A percentile compares a stretch with the other conserved stretches of the same genome.
phyloP scores from a whole-genome alignment of 306 rosid species.

The Dryas octopetala region DNA sequence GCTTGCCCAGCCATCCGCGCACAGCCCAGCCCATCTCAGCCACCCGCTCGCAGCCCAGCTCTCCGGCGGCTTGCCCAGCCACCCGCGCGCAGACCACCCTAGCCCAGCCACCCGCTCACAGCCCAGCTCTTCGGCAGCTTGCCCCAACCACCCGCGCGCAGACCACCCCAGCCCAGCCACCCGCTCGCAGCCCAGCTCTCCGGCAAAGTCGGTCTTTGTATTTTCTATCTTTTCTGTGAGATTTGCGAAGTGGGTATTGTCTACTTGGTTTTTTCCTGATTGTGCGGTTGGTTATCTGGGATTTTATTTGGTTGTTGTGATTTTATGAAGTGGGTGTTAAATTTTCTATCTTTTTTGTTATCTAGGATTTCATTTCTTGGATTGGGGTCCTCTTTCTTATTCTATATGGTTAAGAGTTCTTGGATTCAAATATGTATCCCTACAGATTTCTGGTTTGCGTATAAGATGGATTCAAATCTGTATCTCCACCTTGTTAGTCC shows the following conservation, averaged over 20 bases:
- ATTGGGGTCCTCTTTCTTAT: neutral
- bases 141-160: too few relatives aligned
- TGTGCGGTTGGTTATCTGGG: neutral
- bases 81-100: too few relatives aligned
- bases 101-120: too few relatives aligned
- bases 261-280: neutral
- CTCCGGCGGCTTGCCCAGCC: too few relatives aligned
- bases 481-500: too few relatives aligned
- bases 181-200: too few relatives aligned
- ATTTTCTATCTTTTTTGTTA: neutral
- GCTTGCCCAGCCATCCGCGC: too few relatives aligned
- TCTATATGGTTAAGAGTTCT: neutral
- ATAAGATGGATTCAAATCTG: neutral
- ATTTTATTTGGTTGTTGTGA: neutral
- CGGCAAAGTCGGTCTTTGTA: neutral
- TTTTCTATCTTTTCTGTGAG: neutral
- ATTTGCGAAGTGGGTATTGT: neutral
- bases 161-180: too few relatives aligned
- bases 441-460: neutral
- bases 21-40: too few relatives aligned
- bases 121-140: too few relatives aligned
- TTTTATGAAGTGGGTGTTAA: constrained; percentile 4
- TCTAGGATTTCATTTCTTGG: neutral
- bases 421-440: neutral
- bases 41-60: too few relatives aligned